Percentiles rank a stretch among this genome's conserved stretches.
Evolutionary conservation across 1,284 basidiomycete species (phyloP).

Genomic region (Mycena sp.): DNA sequence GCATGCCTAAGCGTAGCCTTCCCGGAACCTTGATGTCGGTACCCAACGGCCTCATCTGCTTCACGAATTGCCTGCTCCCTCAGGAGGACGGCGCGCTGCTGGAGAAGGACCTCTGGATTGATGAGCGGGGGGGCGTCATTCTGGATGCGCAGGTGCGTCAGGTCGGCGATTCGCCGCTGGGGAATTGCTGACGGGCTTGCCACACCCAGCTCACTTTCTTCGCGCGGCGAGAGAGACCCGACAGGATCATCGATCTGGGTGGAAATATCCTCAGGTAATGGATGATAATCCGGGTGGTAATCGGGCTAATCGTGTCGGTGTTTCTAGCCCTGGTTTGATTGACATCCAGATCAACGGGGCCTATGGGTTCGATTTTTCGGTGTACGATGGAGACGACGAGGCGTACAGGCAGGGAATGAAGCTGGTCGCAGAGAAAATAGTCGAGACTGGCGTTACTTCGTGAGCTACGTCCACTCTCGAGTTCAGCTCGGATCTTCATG

Average conservation of each 20-base stretch:
- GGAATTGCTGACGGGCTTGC: not conserved
- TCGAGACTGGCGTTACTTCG: conserved; percentile 90
- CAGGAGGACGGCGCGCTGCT: conserved; percentile 79
- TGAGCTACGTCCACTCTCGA: conserved; percentile 42
- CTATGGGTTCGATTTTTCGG: conserved; percentile 90
- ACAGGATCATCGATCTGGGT: conserved; percentile 67
- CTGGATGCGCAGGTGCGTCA: conserved; percentile 72
- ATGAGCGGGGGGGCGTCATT: conserved; percentile 72
- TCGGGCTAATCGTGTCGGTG: conserved; percentile 3
- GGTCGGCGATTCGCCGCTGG: not conserved
- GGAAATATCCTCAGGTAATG: conserved; percentile 78
- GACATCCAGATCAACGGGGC: conserved; percentile 90
- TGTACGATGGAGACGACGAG: conserved; percentile 76
- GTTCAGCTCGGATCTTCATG: conserved; percentile 8
- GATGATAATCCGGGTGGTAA: conserved; percentile 13
- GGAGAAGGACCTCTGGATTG: conserved; percentile 80
- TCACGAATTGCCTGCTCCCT: conserved; percentile 84
- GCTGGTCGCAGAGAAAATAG: conserved; percentile 76
- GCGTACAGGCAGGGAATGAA: conserved; percentile 76
- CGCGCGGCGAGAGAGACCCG: conserved; percentile 66
- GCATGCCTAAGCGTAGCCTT: no score
- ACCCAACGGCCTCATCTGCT: conserved; percentile 79
- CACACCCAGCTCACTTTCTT: conserved; percentile 71
- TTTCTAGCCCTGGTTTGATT: conserved; percentile 74
- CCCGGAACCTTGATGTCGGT: conserved; percentile 23